These are phyloP conservation scores for Postia placenta DNA, from an alignment of 768 basidiomycete genomes.

Conservation along the genomic window DNA sequence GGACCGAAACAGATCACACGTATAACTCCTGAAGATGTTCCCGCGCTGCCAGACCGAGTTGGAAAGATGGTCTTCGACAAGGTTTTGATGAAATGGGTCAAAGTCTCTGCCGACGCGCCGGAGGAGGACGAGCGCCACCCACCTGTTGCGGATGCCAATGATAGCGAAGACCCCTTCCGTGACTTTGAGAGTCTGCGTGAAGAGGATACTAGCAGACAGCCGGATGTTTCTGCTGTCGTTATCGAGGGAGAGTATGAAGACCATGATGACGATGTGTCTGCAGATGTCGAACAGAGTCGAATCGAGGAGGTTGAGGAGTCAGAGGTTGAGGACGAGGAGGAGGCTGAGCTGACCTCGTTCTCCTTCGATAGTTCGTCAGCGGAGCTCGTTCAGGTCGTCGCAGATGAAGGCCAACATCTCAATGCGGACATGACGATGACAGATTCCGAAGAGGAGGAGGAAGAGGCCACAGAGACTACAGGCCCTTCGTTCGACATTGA, in stretches of 20 bases:
- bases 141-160: conserved; percentile 34
- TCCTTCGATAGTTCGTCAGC: conserved; percentile 57
- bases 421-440: conserved; percentile 24
- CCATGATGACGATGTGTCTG: conserved; percentile 8
- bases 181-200: conserved; percentile 85
- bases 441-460: conserved; percentile 27
- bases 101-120: conserved; percentile 37
- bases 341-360: conserved; percentile 64
- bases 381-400: conserved; percentile 46
- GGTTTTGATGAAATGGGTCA: conserved; percentile 81
- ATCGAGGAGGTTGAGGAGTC: conserved; percentile 42
- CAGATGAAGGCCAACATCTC: conserved; percentile 33
- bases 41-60: conserved; percentile 63
- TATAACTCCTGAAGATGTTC: conserved; percentile 78
- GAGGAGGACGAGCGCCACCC: conserved; percentile 26
- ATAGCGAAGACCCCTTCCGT: conserved; percentile 85
- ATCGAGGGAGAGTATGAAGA: conserved; percentile 7
- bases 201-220: conserved; percentile 27
- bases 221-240: neutral
- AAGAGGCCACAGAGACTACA: conserved; percentile 17
- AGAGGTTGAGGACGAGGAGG: conserved; percentile 54
- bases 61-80: conserved; percentile 88
- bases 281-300: conserved; percentile 24
- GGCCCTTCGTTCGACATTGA: conserved; percentile 16
- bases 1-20: conserved; percentile 75